phyloP scores from a whole-genome alignment of 192 early-diverging fungal genomes.

The Funneliformis geosporum region DNA sequence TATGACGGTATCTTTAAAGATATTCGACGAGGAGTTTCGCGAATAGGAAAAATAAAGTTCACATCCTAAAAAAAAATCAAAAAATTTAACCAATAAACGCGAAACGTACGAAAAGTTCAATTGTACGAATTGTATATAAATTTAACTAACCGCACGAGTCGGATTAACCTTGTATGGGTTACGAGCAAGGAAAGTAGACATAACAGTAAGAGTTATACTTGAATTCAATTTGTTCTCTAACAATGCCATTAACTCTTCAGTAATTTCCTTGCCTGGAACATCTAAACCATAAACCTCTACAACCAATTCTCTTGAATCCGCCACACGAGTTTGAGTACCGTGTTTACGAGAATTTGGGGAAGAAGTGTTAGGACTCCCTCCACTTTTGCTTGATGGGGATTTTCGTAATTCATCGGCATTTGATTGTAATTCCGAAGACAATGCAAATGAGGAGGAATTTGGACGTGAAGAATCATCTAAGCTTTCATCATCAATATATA shows the following conservation, averaged over 20 bases:
- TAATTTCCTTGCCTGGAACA: conserved; percentile 50
- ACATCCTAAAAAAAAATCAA: conserved; percentile 60
- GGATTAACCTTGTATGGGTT: conserved; percentile 63
- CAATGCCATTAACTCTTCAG: conserved; percentile 59
- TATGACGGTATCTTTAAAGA: conserved; percentile 53
- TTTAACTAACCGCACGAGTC: conserved; percentile 53
- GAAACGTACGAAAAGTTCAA: not conserved
- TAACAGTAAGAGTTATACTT: conserved; percentile 61
- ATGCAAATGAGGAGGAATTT: not conserved
- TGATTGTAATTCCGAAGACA: not conserved
- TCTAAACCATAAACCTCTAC: conserved; percentile 79
- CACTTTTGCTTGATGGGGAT: conserved; percentile 34
- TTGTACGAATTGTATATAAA: not conserved
- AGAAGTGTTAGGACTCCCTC: conserved; percentile 43
- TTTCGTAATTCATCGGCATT: conserved; percentile 35
- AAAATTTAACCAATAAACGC: not conserved
- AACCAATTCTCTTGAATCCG: conserved; percentile 55
- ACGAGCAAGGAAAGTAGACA: conserved; percentile 66
- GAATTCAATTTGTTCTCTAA: conserved; percentile 65
- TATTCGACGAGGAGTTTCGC: conserved; percentile 45
- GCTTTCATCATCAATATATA: conserved; percentile 32
- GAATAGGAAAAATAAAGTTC: conserved; percentile 74
- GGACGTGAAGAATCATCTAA: conserved; percentile 36
- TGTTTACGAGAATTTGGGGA: conserved; percentile 45
- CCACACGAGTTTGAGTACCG: conserved; percentile 27